Percentiles rank a stretch among this genome's conserved stretches.
phyloP scores from a whole-genome alignment of 1,284 basidiomycete species.

The Hortiboletus rubellus region DNA sequence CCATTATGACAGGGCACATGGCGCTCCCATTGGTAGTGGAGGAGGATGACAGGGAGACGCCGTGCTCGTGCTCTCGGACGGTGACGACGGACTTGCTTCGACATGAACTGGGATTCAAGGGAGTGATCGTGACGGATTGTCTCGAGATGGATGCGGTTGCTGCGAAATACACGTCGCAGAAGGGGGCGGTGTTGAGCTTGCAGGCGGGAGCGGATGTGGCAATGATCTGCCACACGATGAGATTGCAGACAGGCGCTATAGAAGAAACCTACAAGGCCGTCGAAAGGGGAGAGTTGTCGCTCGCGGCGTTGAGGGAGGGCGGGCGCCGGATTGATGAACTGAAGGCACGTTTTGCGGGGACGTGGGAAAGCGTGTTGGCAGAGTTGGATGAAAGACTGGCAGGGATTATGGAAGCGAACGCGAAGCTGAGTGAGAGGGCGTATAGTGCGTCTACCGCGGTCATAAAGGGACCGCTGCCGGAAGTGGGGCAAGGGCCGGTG shows the following conservation, averaged over 20 bases:
- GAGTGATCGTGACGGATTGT: constrained; percentile 66
- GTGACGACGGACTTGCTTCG: constrained; percentile 58
- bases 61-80: constrained; percentile 54
- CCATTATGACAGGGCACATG: constrained; percentile 73
- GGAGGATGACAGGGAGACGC: constrained; percentile 47
- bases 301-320: constrained; percentile 43
- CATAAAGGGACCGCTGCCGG: constrained; percentile 47
- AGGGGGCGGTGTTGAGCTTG: constrained; percentile 55
- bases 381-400: constrained; percentile 37
- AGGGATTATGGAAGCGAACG: constrained; percentile 41
- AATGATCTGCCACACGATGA: constrained; percentile 68
- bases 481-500: constrained; percentile 34
- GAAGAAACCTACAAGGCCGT: constrained; percentile 52
- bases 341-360: constrained; percentile 51
- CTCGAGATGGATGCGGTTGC: constrained; percentile 71
- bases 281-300: constrained; percentile 40
- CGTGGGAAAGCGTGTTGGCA: constrained; percentile 44
- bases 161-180: constrained; percentile 50
- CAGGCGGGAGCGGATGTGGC: constrained; percentile 64
- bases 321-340: constrained; percentile 47
- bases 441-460: constrained; percentile 51
- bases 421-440: constrained; percentile 43
- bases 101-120: constrained; percentile 47
- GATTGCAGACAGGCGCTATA: constrained; percentile 53
- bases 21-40: constrained; percentile 55